Evolutionary conservation across 192 early-diverging fungal species (phyloP), one percentile per base, ranked within the genome.

Genomic region (Anaeromyces robustus): DNA sequence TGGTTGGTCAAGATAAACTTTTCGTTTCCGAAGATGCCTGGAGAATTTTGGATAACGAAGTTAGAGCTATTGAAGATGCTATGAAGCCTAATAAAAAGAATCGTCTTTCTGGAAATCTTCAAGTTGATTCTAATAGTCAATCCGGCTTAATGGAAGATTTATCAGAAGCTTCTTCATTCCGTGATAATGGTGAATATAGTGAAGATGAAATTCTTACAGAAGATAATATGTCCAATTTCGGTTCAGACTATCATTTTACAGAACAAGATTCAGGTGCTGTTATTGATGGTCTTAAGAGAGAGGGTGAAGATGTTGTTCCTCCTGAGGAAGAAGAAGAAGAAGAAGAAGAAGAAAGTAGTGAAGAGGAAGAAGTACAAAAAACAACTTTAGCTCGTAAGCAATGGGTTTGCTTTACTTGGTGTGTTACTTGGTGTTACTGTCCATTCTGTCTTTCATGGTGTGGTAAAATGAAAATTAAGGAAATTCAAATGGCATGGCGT

Each of bases 401-500:
- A 79, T 95, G 93, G 95, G 91, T 94, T 19, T 86, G 84, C 41
- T 90, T 89, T 78, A 93, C 93, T n/a, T 95, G 94, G 92, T 86
- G 88, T 30, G 85, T 94, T 81, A 96, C 95, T 4, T 96, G 93
- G 92, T 94, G 93, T 91, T 91, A 94, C 59, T 92, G 92, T 12
- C 88, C 89, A 16, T 89, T 82, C 34, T 86, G 85, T 59, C 82
- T 94, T 29, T 81, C 83, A 4, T 82, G 80, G 32, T 87, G 92
- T 82, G 94, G 91, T 29, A 86, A 87, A 78, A 94, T 96, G 94
- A 94, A 91, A 84, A 92, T 95, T 41, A 89, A 93, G 79, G 95
- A 98, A 85, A 90, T 98, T 39, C 94, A 90, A 78, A 96, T 96
- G 95, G 96, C 96, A 18, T 98, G 95, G 95, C 87, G 96, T 77